Evolutionary conservation across 306 rosid species (phyloP), one percentile per base, ranked within the genome.

Genomic region (Lathyrus oleraceus): DNA sequence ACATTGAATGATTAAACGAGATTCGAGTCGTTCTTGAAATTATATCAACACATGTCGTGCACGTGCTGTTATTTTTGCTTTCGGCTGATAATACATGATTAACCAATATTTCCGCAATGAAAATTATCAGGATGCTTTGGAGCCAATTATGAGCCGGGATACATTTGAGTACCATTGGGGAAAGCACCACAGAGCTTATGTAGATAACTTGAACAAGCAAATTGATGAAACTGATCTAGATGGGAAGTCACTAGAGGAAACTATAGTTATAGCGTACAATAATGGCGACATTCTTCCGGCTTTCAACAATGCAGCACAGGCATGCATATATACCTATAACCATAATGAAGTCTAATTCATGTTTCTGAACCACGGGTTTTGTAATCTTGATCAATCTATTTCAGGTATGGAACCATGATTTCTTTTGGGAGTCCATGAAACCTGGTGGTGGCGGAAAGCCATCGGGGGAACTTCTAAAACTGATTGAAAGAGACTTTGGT

Each of bases 361-460:
- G 48, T 65, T 56, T 36, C 40, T 13, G 25, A 61, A 48, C 64
- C 45, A 14, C 62, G 61, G 20, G 20, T 23, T 21, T 32, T 32
- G 40, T 53, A 66, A 48, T 62, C 48, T 23, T 44, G 49, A 57
- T 58, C 19, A 17, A 14, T 76, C 63, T 43, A 45, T 62, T 76
- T 53, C 72, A 93, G 97, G 83, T 68, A 15, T 93, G 98, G 97
- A 94, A 91, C 83, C 97, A 94, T 65, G 96, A 87, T 80, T 94
- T 94, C 80, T 91, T 94, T 72, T 94, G 99, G 99, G 97, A 85
- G 68, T 90, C 94, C 77, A 88, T 93, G 86, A 85, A 90, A 81
- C 98, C 96, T 40, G 87, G 87, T 21, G 96, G 96, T 1, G 96
- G 98, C 65, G 91, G 91, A 71, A 84, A 67, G 77, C 97, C 96